Conservation (phyloP, 495 filamentous ascomycete genomes). For the Elasticomyces elasticus region DNA sequence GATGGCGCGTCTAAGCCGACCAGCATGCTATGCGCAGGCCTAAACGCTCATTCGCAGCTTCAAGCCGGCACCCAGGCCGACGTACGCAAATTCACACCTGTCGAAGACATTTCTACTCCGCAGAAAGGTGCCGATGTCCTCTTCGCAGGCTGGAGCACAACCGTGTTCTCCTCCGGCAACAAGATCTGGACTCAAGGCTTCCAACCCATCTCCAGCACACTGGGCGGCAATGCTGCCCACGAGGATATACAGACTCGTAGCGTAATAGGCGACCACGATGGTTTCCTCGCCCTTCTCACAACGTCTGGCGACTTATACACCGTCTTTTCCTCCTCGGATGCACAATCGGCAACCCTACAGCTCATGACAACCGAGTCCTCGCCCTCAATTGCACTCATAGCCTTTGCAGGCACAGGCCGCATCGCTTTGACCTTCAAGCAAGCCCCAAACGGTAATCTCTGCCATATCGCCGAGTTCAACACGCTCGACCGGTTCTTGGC, state of each 20-base stretch:
- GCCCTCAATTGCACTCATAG: background rate
- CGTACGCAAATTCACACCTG: background rate
- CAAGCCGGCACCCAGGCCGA: background rate
- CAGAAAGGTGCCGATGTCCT: background rate
- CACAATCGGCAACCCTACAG: background rate
- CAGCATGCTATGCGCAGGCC: constrained; percentile 6
- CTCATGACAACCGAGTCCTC: background rate
- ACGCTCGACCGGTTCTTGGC: constrained; percentile 1
- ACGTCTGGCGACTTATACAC: background rate
- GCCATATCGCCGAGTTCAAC: constrained; percentile 9
- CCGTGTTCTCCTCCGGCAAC: background rate
- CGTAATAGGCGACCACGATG: constrained; percentile 14
- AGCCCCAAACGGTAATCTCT: background rate
- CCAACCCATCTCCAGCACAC: background rate
- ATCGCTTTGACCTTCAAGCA: constrained; percentile 15
- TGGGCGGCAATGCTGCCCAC: background rate
- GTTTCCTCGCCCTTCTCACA: constrained; percentile 2
- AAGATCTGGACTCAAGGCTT: constrained; percentile 2
- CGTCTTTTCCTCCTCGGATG: background rate
- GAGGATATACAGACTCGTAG: background rate
- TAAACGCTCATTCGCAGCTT: constrained; percentile 16
- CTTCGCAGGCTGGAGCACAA: constrained; percentile 18
- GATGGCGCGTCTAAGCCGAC: background rate
- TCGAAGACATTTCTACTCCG: background rate
- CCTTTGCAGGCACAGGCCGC: constrained; percentile 8